Conservation (phyloP, 2,329 filamentous ascomycete genomes). For the Neophaeococcomyces aloes region DNA sequence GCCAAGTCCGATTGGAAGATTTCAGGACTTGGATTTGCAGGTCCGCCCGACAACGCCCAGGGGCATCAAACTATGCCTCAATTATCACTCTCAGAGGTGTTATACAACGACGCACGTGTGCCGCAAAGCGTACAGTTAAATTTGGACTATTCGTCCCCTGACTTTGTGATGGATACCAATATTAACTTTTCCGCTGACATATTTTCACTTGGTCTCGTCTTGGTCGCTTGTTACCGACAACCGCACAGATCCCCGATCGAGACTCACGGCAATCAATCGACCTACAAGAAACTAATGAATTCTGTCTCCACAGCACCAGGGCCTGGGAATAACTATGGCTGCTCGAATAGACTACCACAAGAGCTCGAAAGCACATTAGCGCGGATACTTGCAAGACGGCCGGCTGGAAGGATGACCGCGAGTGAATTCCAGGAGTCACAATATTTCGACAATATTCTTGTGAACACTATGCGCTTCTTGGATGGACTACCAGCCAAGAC, state of each 20-base stretch:
- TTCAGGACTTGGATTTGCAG: constrained; percentile 82
- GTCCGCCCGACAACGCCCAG: constrained; percentile 64
- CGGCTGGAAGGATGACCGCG: constrained; percentile 77
- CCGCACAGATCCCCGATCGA: constrained; percentile 82
- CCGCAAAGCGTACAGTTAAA: constrained; percentile 77
- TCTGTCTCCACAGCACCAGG: constrained; percentile 70
- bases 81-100: constrained; percentile 69
- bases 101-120: constrained; percentile 75
- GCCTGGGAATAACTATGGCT: constrained; percentile 72
- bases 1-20: constrained; percentile 99
- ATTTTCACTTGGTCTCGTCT: constrained; percentile 83
- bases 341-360: constrained; percentile 64
- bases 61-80: constrained; percentile 66
- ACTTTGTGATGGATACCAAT: constrained; percentile 87
- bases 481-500: constrained; percentile 89
- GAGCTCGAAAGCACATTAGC: constrained; percentile 73
- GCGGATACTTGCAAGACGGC: constrained; percentile 72
- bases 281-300: constrained; percentile 75
- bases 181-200: constrained; percentile 77
- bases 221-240: constrained; percentile 86
- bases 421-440: constrained; percentile 88
- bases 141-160: constrained; percentile 86
- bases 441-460: constrained; percentile 94
- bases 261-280: constrained; percentile 65
- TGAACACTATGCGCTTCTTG: constrained; percentile 91